Conservation (phyloP, 306 rosid genomes). For the Sesbania bispinosa region DNA sequence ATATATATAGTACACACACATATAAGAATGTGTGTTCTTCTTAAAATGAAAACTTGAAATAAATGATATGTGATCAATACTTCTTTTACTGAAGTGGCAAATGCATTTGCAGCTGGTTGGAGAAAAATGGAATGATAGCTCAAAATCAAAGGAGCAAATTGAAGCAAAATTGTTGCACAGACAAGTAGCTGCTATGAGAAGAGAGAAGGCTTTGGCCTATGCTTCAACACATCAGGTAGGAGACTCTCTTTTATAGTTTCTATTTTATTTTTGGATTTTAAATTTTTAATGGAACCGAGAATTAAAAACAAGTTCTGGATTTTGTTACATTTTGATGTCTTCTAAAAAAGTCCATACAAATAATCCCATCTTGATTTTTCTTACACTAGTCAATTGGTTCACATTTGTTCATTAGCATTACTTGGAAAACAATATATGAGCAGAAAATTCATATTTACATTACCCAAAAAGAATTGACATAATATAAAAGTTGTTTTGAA, state of each 20-base stretch:
- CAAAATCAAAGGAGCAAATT: constrained; percentile 67
- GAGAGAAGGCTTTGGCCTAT: constrained; percentile 89
- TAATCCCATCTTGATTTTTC: not conserved
- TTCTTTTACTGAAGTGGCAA: constrained; percentile 3
- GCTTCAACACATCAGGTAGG: constrained; percentile 83
- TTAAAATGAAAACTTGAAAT: not conserved
- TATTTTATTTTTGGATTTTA: not conserved
- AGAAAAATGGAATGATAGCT: constrained; percentile 71
- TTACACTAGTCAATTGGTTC: not conserved
- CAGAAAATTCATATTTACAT: too few species aligned
- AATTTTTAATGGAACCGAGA: not conserved
- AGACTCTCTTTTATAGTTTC: not conserved
- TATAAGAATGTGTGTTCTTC: not conserved
- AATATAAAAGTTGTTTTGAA: too few species aligned
- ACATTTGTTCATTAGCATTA: too few species aligned
- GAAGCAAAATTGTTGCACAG: constrained; percentile 46
- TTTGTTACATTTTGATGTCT: too few species aligned
- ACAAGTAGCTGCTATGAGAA: constrained; percentile 81
- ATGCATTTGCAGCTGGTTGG: constrained; percentile 34
- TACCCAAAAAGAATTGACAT: too few species aligned
- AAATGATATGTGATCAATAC: not conserved
- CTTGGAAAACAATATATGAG: too few species aligned
- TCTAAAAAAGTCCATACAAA: too few species aligned
- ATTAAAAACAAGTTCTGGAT: not conserved
- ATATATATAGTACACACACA: too few species aligned